These are phyloP conservation scores for Schizosaccharomyces japonicus DNA, from an alignment of 805 yeast species.

Conservation along the genomic window DNA sequence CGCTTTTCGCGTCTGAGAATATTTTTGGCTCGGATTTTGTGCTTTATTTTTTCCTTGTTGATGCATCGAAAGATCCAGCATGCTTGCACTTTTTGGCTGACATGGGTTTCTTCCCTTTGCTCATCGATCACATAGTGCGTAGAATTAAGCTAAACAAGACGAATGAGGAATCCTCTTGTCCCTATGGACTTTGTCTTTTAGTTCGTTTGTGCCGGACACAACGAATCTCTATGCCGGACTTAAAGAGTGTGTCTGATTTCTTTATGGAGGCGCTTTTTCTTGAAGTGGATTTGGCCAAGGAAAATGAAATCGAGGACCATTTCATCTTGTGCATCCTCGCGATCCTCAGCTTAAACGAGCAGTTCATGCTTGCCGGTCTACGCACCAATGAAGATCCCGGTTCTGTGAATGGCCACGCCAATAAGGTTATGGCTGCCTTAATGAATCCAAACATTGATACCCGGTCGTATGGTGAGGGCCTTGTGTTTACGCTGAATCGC, in stretches of 20 bases:
- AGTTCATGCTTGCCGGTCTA: constrained; percentile 42
- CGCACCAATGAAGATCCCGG: not conserved
- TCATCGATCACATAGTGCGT: not conserved
- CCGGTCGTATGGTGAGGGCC: constrained; percentile 37
- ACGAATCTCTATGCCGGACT: constrained; percentile 1
- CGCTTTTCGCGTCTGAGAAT: too few relatives aligned
- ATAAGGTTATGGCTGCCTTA: constrained; percentile 35
- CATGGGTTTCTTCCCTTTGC: not conserved
- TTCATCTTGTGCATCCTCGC: constrained; percentile 48
- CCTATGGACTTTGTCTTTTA: not conserved
- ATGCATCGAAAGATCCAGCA: not conserved
- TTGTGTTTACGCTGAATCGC: constrained; percentile 57
- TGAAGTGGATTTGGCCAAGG: constrained; percentile 19
- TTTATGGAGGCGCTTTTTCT: constrained; percentile 27
- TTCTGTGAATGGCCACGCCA: constrained; percentile 9
- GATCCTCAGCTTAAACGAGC: constrained; percentile 60
- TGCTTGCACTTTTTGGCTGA: not conserved
- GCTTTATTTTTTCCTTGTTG: too few relatives aligned
- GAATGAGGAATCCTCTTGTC: not conserved
- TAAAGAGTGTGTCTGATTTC: not conserved
- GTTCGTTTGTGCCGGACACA: not conserved
- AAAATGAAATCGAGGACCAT: constrained; percentile 26
- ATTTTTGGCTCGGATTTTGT: too few relatives aligned
- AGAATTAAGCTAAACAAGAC: not conserved
- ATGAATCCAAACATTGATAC: constrained; percentile 22